Evolutionary conservation across 441 rosid genomes (phyloP).

Genomic region (Oxalis stricta): DNA sequence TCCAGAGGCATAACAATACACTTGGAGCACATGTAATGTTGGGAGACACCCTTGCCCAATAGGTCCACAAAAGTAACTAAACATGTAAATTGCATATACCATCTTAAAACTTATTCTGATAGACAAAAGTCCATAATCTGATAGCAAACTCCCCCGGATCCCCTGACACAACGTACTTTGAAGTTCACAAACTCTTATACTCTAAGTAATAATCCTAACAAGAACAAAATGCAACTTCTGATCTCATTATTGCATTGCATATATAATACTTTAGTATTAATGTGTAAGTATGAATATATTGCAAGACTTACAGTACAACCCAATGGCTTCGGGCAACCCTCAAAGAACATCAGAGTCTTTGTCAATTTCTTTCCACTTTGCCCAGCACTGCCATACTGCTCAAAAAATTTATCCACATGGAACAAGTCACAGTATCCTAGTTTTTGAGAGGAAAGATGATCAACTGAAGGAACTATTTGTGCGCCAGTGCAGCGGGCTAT

Average conservation of each 20-base stretch:
- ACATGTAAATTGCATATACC: no score
- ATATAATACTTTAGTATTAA: slow-evolving; percentile 1
- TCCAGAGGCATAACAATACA: slow-evolving; percentile 2
- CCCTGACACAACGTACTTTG: slow-evolving; percentile 4
- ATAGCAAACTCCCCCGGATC: slow-evolving; percentile 7
- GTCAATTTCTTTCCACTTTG: slow-evolving; percentile 46
- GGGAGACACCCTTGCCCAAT: background rate
- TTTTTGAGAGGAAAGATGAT: slow-evolving; percentile 49
- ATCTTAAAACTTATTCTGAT: background rate
- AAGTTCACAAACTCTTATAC: slow-evolving; percentile 4
- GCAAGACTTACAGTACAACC: slow-evolving; percentile 64
- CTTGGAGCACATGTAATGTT: background rate
- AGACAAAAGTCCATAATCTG: background rate
- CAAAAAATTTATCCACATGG: slow-evolving; percentile 53
- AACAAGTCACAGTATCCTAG: slow-evolving; percentile 56
- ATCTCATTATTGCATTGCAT: background rate
- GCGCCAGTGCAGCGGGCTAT: slow-evolving; percentile 76
- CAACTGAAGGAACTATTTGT: slow-evolving; percentile 60
- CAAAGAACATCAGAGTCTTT: slow-evolving; percentile 66
- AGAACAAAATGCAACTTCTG: background rate
- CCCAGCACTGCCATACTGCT: slow-evolving; percentile 40
- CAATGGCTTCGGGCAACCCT: slow-evolving; percentile 71
- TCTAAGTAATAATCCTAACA: slow-evolving; percentile 1
- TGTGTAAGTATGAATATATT: background rate
- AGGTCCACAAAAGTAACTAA: background rate